A percentile compares a stretch with the other conserved stretches of the same genome.
Evolutionary conservation across 768 basidiomycete genomes (phyloP).

Genomic region (Mycena floridula): DNA sequence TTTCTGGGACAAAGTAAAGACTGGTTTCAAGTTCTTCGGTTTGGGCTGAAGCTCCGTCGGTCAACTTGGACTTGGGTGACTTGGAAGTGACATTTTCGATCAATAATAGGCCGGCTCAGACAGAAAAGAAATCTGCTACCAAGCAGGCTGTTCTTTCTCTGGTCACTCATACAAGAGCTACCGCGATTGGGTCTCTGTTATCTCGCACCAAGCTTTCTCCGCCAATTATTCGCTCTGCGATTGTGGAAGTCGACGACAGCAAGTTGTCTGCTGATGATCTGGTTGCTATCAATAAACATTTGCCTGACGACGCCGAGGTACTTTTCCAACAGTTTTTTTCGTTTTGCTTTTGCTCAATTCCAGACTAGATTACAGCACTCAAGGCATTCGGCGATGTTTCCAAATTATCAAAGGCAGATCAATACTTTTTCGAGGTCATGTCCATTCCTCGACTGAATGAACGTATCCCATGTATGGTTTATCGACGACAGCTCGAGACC

Average conservation of each 20-base stretch:
- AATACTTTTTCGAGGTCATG: constrained; percentile 70
- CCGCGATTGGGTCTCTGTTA: constrained; percentile 84
- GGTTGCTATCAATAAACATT: constrained; percentile 63
- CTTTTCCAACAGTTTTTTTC: constrained; percentile 4
- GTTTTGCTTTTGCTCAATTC: not conserved
- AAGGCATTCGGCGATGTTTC: constrained; percentile 64
- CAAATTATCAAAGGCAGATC: constrained; percentile 78
- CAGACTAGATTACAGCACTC: constrained; percentile 50
- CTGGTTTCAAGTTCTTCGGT: constrained; percentile 42
- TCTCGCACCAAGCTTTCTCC: constrained; percentile 63
- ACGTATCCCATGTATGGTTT: constrained; percentile 79
- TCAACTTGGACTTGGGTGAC: constrained; percentile 57
- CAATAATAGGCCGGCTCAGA: constrained; percentile 35
- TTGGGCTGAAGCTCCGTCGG: constrained; percentile 55
- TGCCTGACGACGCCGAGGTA: constrained; percentile 83
- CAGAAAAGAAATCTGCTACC: constrained; percentile 36
- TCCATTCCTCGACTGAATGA: constrained; percentile 67
- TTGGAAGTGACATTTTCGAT: constrained; percentile 70
- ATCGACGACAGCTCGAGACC: constrained; percentile 73
- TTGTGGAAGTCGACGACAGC: constrained; percentile 68
- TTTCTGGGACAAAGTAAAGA: constrained; percentile 83
- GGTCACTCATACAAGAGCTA: constrained; percentile 75
- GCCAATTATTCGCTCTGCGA: constrained; percentile 59
- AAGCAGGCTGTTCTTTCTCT: constrained; percentile 65
- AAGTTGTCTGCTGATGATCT: constrained; percentile 69